Percentiles rank a stretch among this genome's conserved stretches.
These are phyloP conservation scores for Annulohypoxylon moriforme DNA, from an alignment of 495 filamentous ascomycete species.

Conservation along the genomic window DNA sequence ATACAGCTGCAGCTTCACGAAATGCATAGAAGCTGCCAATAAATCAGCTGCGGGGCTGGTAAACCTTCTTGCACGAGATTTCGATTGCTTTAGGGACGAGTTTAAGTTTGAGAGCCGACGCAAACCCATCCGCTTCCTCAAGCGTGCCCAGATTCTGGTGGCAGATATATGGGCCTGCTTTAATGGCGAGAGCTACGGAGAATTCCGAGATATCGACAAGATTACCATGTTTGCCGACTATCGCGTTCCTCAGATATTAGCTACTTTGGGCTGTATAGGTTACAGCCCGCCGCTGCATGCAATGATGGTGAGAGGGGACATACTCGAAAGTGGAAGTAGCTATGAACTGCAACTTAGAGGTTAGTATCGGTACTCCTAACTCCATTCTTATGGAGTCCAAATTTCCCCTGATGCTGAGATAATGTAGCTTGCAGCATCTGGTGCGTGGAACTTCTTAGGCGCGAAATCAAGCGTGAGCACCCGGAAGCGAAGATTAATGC, in stretches of 20 bases:
- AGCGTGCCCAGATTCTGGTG: conserved; percentile 94
- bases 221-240: conserved; percentile 99
- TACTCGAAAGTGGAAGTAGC: conserved; percentile 74
- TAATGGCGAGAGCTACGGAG: conserved; percentile 78
- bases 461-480: conserved; percentile 80
- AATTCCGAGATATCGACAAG: conserved; percentile 91
- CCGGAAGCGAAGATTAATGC: conserved; percentile 83
- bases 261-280: conserved; percentile 81
- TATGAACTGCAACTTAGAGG: conserved; percentile 92
- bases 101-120: conserved; percentile 74
- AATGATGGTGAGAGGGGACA: conserved; percentile 69
- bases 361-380: conserved; percentile 43
- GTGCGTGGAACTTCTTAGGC: conserved; percentile 88
- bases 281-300: conserved; percentile 83
- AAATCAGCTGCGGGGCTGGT: conserved; percentile 85
- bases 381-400: not conserved
- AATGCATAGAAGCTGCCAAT: conserved; percentile 79
- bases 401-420: conserved; percentile 8
- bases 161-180: conserved; percentile 97
- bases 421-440: conserved; percentile 80
- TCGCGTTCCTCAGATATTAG: conserved; percentile 91
- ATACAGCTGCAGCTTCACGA: conserved; percentile 79
- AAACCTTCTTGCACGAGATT: conserved; percentile 80
- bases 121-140: conserved; percentile 80
- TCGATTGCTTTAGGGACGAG: conserved; percentile 88